Evolutionary conservation across 805 yeast genomes (phyloP).

Genomic region (Saccharomyces paradoxus): DNA sequence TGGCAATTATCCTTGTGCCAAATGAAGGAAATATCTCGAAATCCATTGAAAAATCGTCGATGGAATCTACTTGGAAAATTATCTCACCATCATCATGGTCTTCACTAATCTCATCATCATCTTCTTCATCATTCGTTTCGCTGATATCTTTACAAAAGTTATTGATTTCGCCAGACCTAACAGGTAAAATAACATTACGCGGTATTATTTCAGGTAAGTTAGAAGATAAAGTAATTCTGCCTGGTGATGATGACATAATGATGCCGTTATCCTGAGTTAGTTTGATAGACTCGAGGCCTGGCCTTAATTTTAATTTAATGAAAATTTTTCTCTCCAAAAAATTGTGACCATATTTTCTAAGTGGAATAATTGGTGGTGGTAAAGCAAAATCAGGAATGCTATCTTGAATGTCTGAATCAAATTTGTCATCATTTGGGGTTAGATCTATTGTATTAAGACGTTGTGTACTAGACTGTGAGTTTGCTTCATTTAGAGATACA

Average conservation of each 20-base stretch:
- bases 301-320: constrained; percentile 63
- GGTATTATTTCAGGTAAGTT: constrained; percentile 75
- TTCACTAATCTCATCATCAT: constrained; percentile 2
- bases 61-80: constrained; percentile 75
- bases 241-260: constrained; percentile 49
- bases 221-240: constrained; percentile 78
- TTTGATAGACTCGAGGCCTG: constrained; percentile 38
- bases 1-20: constrained; percentile 88
- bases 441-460: constrained; percentile 4
- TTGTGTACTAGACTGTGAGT: not conserved
- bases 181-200: constrained; percentile 72
- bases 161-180: constrained; percentile 30
- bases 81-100: constrained; percentile 49
- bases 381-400: constrained; percentile 82
- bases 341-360: constrained; percentile 91
- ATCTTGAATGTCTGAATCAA: constrained; percentile 39
- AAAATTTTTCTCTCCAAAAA: constrained; percentile 85
- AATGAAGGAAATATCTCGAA: constrained; percentile 90
- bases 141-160: not conserved
- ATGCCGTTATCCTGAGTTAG: constrained; percentile 38
- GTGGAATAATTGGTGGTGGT: constrained; percentile 94
- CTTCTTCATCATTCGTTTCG: not conserved
- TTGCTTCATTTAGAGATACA: constrained; percentile 4
- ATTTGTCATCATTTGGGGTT: constrained; percentile 15
- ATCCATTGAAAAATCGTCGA: constrained; percentile 68